These are phyloP conservation scores for Phytophthora sojae DNA, from an alignment of 352 stramenopile genomes.

Conservation along the genomic window DNA sequence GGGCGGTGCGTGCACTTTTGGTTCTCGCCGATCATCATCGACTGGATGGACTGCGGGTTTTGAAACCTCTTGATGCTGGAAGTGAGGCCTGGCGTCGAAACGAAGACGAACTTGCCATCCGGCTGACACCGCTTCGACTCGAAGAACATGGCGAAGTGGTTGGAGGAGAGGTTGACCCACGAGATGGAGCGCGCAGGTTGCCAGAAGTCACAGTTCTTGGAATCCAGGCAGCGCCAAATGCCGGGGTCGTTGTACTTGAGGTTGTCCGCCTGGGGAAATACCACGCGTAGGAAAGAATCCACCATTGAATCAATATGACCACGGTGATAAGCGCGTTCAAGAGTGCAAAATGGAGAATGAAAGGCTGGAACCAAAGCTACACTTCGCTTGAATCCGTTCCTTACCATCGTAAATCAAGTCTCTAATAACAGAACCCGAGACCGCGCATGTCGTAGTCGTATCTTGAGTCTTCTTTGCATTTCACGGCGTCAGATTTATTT, in stretches of 20 bases:
- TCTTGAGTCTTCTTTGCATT: too few species aligned
- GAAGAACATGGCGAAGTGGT: constrained; percentile 14
- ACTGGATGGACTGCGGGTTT: not conserved
- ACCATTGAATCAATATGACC: not conserved
- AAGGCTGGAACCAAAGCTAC: not conserved
- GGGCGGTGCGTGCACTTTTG: constrained; percentile 8
- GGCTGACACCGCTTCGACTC: constrained; percentile 5
- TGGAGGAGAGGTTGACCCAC: constrained; percentile 9
- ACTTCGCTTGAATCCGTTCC: not conserved
- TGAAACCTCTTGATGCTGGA: constrained; percentile 9
- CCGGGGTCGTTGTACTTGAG: not conserved
- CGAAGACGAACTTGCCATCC: constrained; percentile 5
- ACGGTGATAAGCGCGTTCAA: not conserved
- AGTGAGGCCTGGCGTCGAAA: not conserved
- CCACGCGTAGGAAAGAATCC: not conserved
- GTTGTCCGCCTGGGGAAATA: not conserved
- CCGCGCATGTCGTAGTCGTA: too few species aligned
- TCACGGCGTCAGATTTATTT: too few species aligned
- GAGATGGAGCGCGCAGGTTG: constrained; percentile 2
- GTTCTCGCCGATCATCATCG: constrained; percentile 15
- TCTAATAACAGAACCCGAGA: not conserved
- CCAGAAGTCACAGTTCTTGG: constrained; percentile 5
- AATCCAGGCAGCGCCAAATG: constrained; percentile 1
- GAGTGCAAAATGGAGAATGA: not conserved
- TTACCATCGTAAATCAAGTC: not conserved